Evolutionary conservation across 2,329 filamentous ascomycete genomes (phyloP).

Genomic region (Paecilomyces sp.): DNA sequence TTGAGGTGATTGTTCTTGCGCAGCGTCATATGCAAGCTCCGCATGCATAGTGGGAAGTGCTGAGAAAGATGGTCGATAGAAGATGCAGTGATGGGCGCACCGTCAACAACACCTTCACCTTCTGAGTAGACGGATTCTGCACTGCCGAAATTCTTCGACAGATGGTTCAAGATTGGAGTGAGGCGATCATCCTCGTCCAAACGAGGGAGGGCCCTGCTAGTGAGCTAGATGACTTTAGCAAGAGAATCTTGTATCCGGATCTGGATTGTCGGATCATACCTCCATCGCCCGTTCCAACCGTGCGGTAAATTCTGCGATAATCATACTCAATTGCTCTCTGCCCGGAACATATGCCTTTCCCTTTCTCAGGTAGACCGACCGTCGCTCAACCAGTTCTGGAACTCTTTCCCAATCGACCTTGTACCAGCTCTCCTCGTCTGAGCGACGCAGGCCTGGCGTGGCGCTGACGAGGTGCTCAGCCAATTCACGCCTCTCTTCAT

Average conservation of each 20-base stretch:
- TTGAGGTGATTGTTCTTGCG: constrained; percentile 87
- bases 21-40: constrained; percentile 76
- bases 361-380: constrained; percentile 66
- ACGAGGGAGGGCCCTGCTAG: constrained; percentile 80
- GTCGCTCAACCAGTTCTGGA: constrained; percentile 76
- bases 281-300: constrained; percentile 76
- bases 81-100: constrained; percentile 67
- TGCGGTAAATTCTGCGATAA: constrained; percentile 76
- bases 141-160: constrained; percentile 93
- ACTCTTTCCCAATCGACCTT: constrained; percentile 96
- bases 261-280: constrained; percentile 37
- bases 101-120: constrained; percentile 56
- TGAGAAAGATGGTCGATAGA: constrained; percentile 73
- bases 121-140: constrained; percentile 76
- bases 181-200: constrained; percentile 95
- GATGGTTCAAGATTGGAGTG: constrained; percentile 64
- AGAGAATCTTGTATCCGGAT: neutral
- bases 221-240: constrained; percentile 50
- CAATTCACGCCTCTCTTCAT: constrained; percentile 69
- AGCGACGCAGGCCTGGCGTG: constrained; percentile 40
- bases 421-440: constrained; percentile 83
- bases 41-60: constrained; percentile 91
- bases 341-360: constrained; percentile 90
- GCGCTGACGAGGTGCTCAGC: constrained; percentile 55
- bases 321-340: constrained; percentile 79